A percentile compares a stretch with the other conserved stretches of the same genome.
phyloP scores from a whole-genome alignment of 139 green algal species.

The Closterium sp. region DNA sequence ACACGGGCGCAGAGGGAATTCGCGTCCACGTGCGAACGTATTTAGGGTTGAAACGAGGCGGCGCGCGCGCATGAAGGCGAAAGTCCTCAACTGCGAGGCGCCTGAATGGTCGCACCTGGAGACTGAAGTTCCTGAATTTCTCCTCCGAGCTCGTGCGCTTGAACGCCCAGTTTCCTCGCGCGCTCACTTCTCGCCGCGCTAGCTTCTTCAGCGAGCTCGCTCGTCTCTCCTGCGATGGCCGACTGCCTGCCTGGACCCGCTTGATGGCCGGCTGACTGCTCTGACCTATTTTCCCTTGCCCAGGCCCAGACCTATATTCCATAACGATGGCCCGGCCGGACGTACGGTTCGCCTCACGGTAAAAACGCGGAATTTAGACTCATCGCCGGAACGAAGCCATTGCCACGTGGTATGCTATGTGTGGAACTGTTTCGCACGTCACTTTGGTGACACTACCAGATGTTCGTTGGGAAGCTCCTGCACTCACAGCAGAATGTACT shows the following conservation, averaged over 20 bases:
- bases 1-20: too few relatives aligned
- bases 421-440: not conserved
- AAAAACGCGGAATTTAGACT: not conserved
- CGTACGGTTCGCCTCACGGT: not conserved
- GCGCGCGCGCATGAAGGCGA: constrained; percentile 20
- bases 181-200: constrained; percentile 27
- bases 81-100: constrained; percentile 34
- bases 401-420: not conserved
- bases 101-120: constrained; percentile 15
- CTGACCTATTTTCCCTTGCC: not conserved
- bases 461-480: not conserved
- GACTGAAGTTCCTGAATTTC: constrained; percentile 46
- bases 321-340: not conserved
- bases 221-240: not conserved
- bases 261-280: not conserved
- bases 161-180: constrained; percentile 35
- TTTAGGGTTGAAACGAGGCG: not conserved
- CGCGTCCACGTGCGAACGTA: too few relatives aligned
- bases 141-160: constrained; percentile 30
- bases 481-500: not conserved
- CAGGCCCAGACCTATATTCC: not conserved
- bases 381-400: not conserved
- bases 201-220: constrained; percentile 26
- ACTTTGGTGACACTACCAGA: not conserved
- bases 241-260: not conserved